These are phyloP conservation scores for Parafenestella ontariensis DNA, from an alignment of 2,329 filamentous ascomycete species.

Conservation along the genomic window DNA sequence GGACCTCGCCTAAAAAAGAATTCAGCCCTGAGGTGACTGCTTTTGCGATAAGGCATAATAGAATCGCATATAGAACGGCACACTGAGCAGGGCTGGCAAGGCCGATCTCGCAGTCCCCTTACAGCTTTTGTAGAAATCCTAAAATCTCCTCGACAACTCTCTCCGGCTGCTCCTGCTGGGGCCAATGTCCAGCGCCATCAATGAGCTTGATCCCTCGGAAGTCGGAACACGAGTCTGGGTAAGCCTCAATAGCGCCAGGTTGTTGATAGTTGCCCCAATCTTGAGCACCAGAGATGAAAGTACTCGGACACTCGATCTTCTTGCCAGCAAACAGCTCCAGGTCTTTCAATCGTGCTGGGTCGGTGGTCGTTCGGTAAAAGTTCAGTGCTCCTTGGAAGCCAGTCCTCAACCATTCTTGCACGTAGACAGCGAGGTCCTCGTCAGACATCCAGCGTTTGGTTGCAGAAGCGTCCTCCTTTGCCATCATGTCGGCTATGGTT, in stretches of 20 bases:
- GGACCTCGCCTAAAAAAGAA: not conserved
- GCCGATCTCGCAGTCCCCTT: not conserved
- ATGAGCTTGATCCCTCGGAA: conserved; percentile 63
- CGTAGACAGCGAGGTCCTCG: conserved; percentile 67
- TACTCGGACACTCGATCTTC: conserved; percentile 66
- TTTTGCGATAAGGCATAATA: not conserved
- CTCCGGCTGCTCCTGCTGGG: conserved; percentile 70
- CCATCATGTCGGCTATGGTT: conserved; percentile 63
- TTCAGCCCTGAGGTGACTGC: not conserved
- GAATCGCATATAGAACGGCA: not conserved
- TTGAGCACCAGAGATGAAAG: conserved; percentile 66
- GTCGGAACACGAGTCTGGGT: conserved; percentile 59
- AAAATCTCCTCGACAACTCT: conserved; percentile 59
- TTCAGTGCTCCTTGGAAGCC: conserved; percentile 72
- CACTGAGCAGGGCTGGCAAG: not conserved
- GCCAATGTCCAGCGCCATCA: conserved; percentile 72
- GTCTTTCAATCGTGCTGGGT: conserved; percentile 58
- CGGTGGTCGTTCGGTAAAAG: conserved; percentile 70
- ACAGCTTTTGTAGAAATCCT: conserved; percentile 46
- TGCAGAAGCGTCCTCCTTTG: conserved; percentile 55
- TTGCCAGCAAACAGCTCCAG: conserved; percentile 65
- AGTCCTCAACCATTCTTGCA: conserved; percentile 65
- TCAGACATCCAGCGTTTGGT: conserved; percentile 64
- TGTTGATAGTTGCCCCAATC: conserved; percentile 76
- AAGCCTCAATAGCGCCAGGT: conserved; percentile 67